phyloP scores from a whole-genome alignment of 441 rosid species.

The Breynia disticha region DNA sequence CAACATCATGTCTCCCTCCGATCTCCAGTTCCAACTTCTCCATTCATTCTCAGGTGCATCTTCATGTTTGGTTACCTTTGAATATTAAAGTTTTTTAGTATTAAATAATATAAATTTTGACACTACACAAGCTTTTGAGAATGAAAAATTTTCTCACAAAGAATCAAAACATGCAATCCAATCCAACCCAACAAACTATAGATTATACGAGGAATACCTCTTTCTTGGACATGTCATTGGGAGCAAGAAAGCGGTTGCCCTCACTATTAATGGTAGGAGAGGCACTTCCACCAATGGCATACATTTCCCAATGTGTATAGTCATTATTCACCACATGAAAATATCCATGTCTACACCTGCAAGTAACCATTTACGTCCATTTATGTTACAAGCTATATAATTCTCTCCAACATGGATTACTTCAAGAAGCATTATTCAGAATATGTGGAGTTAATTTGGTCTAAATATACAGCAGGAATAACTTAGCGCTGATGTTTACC shows the following conservation, averaged over 20 bases:
- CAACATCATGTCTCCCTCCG: conserved; percentile 47
- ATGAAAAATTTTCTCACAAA: too few relatives aligned
- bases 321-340: conserved; percentile 96
- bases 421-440: too few relatives aligned
- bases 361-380: not conserved
- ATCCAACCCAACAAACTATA: too few relatives aligned
- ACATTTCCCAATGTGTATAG: conserved; percentile 98
- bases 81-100: too few relatives aligned
- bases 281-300: conserved; percentile 94
- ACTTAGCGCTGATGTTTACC: too few relatives aligned
- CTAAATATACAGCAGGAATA: too few relatives aligned
- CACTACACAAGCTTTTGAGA: too few relatives aligned
- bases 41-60: conserved; percentile 37
- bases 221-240: conserved; percentile 48
- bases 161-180: too few relatives aligned
- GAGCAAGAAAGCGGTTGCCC: conserved; percentile 84
- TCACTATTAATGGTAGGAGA: conserved; percentile 85
- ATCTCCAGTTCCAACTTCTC: conserved; percentile 64
- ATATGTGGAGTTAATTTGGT: too few relatives aligned
- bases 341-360: conserved; percentile 88
- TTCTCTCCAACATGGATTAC: not conserved
- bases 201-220: conserved; percentile 30
- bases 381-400: not conserved
- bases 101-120: too few relatives aligned
- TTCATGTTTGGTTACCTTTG: conserved; percentile 54